Base-by-base conservation (phyloP, 352 stramenopile genomes). In the Thraustochytrium sp. region DNA sequence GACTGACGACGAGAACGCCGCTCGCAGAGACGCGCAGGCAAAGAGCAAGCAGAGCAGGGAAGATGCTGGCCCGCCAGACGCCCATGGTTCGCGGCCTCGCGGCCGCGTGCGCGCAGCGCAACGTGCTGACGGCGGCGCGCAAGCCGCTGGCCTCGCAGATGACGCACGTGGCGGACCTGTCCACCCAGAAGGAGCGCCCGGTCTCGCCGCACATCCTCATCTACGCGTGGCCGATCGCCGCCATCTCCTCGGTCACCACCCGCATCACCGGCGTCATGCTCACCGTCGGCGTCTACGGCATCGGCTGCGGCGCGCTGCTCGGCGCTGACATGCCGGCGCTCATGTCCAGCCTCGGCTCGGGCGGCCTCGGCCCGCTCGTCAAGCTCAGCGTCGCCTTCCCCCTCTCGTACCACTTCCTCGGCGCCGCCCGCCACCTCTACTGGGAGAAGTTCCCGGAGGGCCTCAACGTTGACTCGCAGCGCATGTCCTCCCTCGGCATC, bases 191-290 rank as follows among this genome's bases (percentile, higher is more conserved):
- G 26, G 93, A 93, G 21, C 92, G 94, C 38, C 95, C 95, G 16
- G 87, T 98, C 16, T 98, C 93, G 68, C 96, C 96, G n/a, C 93
- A 98, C 87, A 94, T 99, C 49, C 95, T 90, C 59, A 95, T 98
- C 86, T 99, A 98, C 89, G 89, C 92, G 63, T 97, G 98, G 85
- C 95, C 95, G 3, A 87, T 97, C 23, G 91, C 89, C 31, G 95
- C 95, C 42, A 82, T 98, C n/a, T 91, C 92, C 38, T 98, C 92
- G 40, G 97, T 98, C 88, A 94, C 92, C 34, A 97, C 97, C 86
- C 94, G 96, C 61, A 89, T 97, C 59, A 96, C 94, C 11, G 94
- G 92, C 44, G 87, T 95, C 23, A 88, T 87, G 38, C 89, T 98
- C 55, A 90, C 91, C 5, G 88, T 93, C 37, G 95, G 94, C 46